Base-by-base conservation (phyloP, 2,329 filamentous ascomycete genomes). In the Elsinoe perseae region DNA sequence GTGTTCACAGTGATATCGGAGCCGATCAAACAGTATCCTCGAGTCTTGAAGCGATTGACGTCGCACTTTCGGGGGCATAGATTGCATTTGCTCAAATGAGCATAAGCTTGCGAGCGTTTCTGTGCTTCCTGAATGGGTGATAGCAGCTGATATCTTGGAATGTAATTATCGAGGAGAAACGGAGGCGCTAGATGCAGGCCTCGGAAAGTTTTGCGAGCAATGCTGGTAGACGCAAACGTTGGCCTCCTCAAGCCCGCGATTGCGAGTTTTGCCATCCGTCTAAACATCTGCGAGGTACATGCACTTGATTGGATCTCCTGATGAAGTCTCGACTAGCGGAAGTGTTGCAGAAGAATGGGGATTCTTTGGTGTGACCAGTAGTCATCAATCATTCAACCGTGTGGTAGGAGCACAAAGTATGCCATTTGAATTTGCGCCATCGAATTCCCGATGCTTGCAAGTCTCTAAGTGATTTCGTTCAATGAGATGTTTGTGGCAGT, bases 1-100 rank as follows among this genome's bases (percentile, higher is more conserved):
- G 87, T 87, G 67, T 89, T 90, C 62, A 93, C 87, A 64, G 89
- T 89, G 56, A 83, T 86, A 58, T 85, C 79, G 1, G 78, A 77
- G 12, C 87, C 87, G 62, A 93, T 86, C 58, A 93, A 75, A 66
- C 88, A 95, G 65, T 86, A 79, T 12, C 88, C 89, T 1, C 86
- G 88, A 62, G 78, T 85, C 70, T 91, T 82, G 64, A 83, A 89
- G n/a, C 88, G 82, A 68, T 95, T 90, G 30, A 92, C 86, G 54
- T 84, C 82, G 68, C 89, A 93, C 44, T 82, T 73, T 10, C 87
- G 78, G 1, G 89, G 88, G 63, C 88, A 95, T 6, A 95, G 77
- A 64, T 93, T 95, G 72, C 87, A 95, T 57, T 89, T 83, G 10
- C 79, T 75, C 25, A 95, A 75, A 66, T 95, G 87, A 1, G 83